Conservation (phyloP, 352 stramenopile species). For the Phytopythium montanum region DNA sequence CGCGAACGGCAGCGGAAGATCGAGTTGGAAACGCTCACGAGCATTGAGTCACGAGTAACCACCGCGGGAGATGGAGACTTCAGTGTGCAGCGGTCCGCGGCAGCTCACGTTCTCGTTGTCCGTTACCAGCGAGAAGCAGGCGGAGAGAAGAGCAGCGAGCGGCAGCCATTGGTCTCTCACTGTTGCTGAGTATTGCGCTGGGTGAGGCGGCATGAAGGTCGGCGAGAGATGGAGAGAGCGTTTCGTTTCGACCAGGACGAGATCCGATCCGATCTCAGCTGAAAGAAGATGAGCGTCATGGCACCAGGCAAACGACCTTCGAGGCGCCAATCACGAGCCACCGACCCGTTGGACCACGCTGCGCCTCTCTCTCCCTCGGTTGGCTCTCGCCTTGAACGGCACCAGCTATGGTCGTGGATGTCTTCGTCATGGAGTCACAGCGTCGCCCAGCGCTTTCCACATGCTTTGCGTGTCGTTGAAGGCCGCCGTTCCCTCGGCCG, state of each 20-base stretch:
- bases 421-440: conserved; percentile 12
- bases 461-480: conserved; percentile 40
- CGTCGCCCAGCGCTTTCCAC: conserved; percentile 44
- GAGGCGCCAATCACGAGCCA: neutral
- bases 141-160: too few species aligned
- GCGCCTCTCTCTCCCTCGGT: too few species aligned
- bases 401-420: neutral
- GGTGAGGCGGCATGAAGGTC: too few species aligned
- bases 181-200: too few species aligned
- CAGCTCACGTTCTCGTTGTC: too few species aligned
- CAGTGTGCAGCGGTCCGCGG: neutral
- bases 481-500: conserved; percentile 2
- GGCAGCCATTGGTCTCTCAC: too few species aligned
- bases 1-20: neutral
- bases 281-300: too few species aligned
- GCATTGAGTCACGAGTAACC: neutral
- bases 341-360: too few species aligned
- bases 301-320: neutral
- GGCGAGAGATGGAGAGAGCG: too few species aligned
- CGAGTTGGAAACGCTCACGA: neutral
- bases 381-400: neutral
- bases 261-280: too few species aligned
- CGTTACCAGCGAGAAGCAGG: too few species aligned
- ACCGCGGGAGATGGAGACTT: neutral
- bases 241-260: too few species aligned